Percentiles rank a stretch among this genome's conserved stretches.
Conservation (phyloP, 768 basidiomycete genomes). For the Trametes punicea region DNA sequence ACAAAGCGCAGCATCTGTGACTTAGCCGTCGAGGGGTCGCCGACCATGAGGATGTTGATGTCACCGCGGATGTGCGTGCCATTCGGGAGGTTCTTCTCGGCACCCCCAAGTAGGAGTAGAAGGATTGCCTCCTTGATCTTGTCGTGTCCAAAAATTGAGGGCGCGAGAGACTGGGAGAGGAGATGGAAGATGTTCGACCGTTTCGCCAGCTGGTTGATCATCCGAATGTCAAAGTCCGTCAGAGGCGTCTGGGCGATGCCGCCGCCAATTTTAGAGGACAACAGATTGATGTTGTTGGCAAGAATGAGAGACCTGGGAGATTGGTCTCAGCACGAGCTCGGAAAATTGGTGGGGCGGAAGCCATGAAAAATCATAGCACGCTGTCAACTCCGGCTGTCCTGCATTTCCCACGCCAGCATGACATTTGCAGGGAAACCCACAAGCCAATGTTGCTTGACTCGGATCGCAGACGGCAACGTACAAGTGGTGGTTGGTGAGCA, state of each 20-base stretch:
- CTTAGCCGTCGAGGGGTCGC: conserved; percentile 98
- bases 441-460: no score
- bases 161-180: conserved; percentile 92
- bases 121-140: conserved; percentile 94
- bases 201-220: conserved; percentile 91
- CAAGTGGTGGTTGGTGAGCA: not conserved
- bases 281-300: conserved; percentile 91
- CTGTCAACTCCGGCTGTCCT: not conserved
- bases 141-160: conserved; percentile 96
- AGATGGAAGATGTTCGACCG: conserved; percentile 82
- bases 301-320: conserved; percentile 77
- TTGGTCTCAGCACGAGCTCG: conserved; percentile 13
- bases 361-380: no score
- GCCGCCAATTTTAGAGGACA: conserved; percentile 93
- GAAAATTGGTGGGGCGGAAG: no score
- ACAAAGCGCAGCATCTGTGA: conserved; percentile 95
- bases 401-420: not conserved
- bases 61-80: conserved; percentile 99
- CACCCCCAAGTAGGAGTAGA: conserved; percentile 90
- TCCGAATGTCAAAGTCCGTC: conserved; percentile 91
- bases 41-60: conserved; percentile 99
- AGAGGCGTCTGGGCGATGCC: conserved; percentile 91
- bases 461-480: not conserved
- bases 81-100: conserved; percentile 96
- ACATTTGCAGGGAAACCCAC: not conserved